Conservation (phyloP, 768 basidiomycete species). For the Ramaria sp. region DNA sequence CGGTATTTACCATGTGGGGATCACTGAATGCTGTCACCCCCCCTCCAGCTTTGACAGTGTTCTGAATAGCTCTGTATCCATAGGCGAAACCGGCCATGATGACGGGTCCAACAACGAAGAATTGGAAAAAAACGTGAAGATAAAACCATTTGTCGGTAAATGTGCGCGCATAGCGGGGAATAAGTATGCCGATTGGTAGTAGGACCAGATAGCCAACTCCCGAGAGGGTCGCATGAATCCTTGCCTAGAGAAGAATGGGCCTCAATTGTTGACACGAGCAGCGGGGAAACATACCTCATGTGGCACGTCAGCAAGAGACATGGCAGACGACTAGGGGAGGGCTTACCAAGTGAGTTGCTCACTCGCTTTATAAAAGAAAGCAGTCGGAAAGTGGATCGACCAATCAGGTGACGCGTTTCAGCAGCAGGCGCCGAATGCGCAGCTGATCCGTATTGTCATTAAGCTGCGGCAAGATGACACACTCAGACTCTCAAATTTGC, state of each 20-base stretch:
- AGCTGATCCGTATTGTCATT: background rate
- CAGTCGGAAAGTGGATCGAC: too few relatives aligned
- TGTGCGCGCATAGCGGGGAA: conserved; percentile 44
- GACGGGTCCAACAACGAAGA: conserved; percentile 39
- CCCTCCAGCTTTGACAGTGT: background rate
- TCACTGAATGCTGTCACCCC: conserved; percentile 19
- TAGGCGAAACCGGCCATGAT: conserved; percentile 39
- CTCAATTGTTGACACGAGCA: background rate
- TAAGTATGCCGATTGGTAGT: conserved; percentile 45
- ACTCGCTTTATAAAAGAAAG: too few relatives aligned
- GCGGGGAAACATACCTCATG: conserved; percentile 1
- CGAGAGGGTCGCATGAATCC: conserved; percentile 38
- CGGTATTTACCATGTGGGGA: conserved; percentile 23
- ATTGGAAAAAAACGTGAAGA: conserved; percentile 39
- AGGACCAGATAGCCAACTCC: conserved; percentile 43
- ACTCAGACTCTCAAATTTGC: too few relatives aligned
- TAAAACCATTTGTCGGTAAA: conserved; percentile 38
- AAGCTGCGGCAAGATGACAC: too few relatives aligned
- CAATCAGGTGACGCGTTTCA: background rate
- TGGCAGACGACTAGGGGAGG: background rate
- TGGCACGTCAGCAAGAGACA: background rate
- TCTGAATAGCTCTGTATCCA: conserved; percentile 26
- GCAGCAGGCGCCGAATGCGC: background rate
- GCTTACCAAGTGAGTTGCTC: too few relatives aligned
- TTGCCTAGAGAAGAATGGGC: background rate